Percentiles rank a stretch among this genome's conserved stretches.
phyloP scores from a whole-genome alignment of 2,329 filamentous ascomycete species.

The Colletotrichum sansevieriae region DNA sequence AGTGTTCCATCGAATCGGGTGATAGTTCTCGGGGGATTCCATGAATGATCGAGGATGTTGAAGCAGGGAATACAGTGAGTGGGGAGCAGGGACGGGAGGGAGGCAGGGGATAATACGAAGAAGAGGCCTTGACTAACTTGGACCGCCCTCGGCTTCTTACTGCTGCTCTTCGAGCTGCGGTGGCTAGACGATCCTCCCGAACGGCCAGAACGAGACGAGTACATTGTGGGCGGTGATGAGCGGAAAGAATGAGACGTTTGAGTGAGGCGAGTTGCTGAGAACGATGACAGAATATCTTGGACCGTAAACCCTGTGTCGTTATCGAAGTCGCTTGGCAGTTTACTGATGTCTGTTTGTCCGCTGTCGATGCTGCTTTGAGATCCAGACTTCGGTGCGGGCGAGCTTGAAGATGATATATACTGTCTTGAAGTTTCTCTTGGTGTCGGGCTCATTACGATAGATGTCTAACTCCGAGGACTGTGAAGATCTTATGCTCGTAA shows the following conservation, averaged over 20 bases:
- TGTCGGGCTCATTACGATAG: constrained; percentile 14
- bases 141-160: constrained; percentile 47
- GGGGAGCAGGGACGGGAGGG: not conserved
- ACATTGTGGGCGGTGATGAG: constrained; percentile 44
- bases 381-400: not conserved
- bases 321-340: constrained; percentile 1
- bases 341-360: constrained; percentile 7
- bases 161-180: constrained; percentile 44
- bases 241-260: constrained; percentile 5
- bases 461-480: not conserved
- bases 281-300: constrained; percentile 24
- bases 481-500: not conserved
- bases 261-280: not conserved
- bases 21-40: too few relatives aligned
- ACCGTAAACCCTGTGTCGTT: constrained; percentile 11
- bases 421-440: not conserved
- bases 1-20: too few relatives aligned
- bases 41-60: not conserved
- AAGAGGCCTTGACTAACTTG: constrained; percentile 49
- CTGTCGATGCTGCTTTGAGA: constrained; percentile 6
- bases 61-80: not conserved
- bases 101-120: constrained; percentile 44
- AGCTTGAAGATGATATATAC: constrained; percentile 29
- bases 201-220: constrained; percentile 48
- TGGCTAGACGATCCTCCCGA: constrained; percentile 42